Conservation (phyloP, 2,329 filamentous ascomycete genomes). For the Lomentospora prolificans region DNA sequence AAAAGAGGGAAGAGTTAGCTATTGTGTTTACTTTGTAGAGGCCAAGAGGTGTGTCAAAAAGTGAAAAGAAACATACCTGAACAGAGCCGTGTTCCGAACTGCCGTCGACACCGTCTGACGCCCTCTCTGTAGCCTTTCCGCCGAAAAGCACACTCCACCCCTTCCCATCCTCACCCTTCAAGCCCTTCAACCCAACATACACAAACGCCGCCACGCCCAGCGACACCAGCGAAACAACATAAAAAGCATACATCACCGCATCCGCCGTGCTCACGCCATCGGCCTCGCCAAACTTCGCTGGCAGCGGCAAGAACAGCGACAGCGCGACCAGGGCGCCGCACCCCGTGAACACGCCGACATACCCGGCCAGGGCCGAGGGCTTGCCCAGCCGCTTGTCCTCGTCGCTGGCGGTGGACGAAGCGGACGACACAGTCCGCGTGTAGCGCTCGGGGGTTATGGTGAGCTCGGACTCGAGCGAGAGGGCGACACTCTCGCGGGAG, state of each 20-base stretch:
- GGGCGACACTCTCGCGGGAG: slow-evolving; percentile 44
- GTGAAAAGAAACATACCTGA: slow-evolving; percentile 16
- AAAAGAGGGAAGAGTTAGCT: background rate
- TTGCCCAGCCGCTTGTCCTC: slow-evolving; percentile 26
- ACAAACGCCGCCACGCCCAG: slow-evolving; percentile 65
- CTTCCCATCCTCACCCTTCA: slow-evolving; percentile 69
- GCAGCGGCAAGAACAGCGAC: slow-evolving; percentile 73
- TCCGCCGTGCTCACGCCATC: slow-evolving; percentile 62
- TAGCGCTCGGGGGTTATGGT: slow-evolving; percentile 64
- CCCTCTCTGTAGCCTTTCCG: slow-evolving; percentile 18
- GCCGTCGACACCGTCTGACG: slow-evolving; percentile 14
- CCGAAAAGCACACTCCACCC: slow-evolving; percentile 53
- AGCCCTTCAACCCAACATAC: slow-evolving; percentile 61
- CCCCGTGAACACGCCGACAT: slow-evolving; percentile 87
- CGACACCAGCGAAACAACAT: slow-evolving; percentile 68
- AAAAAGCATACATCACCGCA: slow-evolving; percentile 78
- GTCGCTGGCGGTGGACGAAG: slow-evolving; percentile 12
- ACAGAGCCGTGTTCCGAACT: slow-evolving; percentile 12
- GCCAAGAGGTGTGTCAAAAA: background rate
- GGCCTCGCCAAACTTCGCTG: slow-evolving; percentile 63
- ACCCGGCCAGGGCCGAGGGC: slow-evolving; percentile 62
- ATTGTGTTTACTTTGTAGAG: background rate
- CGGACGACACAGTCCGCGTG: slow-evolving; percentile 20
- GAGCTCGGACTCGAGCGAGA: slow-evolving; percentile 62
- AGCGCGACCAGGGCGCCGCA: slow-evolving; percentile 83